Evolutionary conservation across 768 basidiomycete genomes (phyloP), one percentile per base, ranked within the genome.

Genomic region (Boletus eberwhitei): DNA sequence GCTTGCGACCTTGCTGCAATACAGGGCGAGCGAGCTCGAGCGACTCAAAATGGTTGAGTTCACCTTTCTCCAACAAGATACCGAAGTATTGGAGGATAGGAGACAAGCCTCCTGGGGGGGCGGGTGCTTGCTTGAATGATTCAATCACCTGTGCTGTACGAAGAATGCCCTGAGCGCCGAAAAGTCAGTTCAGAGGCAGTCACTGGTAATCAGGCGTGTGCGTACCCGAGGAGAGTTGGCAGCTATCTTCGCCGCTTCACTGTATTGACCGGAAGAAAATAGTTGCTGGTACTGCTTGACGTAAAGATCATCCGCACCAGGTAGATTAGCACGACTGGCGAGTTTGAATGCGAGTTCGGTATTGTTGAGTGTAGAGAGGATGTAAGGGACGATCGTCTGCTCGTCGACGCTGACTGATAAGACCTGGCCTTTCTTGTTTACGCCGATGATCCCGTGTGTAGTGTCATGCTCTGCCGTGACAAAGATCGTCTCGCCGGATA

Each of bases 371-470:
- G 90, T 93, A 44, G 84, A 85, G 57, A 98, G 78, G 60, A 97
- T 90, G 72, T 98, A 99, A 3, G 96, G 96, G 59, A 99, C 85
- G 65, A 98, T 85, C 19, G 93, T 94, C 65, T 92, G 86, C 68
- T 98, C 97, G 71, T 99, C 97, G 59, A 98, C 88, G 60, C 88
- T 93, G 59, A 99, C 97, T 63, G 92, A 94, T 52, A 99, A 81
- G 17, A 98, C 93, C 73, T 99, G 97, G 32, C 97, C 97, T 75
- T 98, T 98, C 82, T 96, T 92, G 83, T 99, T 99, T 68, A 99
- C 94, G 61, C 96, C 96, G 59, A 99, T 93, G 72, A 99, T 97
- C 77, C 97, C 97, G 67, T 93, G 84, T 4, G 87, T 86, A 17
- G 86, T 83, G 71, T 98, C 95, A 66, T 98, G 93, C 66, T 98